Evolutionary conservation across 495 filamentous ascomycete genomes (phyloP), one percentile per base, ranked within the genome.

Genomic region (Aspergillus sparsus): DNA sequence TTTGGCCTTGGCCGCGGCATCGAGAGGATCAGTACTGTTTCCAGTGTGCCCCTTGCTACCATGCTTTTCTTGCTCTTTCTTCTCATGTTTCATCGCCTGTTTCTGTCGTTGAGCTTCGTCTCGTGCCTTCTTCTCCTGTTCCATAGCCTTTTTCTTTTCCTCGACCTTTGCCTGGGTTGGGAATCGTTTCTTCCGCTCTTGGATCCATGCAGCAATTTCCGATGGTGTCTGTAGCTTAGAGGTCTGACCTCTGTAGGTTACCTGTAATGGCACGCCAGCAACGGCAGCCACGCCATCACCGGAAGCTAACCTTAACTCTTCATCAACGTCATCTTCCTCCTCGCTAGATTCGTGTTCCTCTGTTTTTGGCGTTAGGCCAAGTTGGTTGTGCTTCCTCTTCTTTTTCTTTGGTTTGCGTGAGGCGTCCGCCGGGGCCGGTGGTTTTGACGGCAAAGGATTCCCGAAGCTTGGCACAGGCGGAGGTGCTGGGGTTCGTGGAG

Each of bases 141-240:
- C 76, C 21, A 67, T 66, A n/a, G 66, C 74, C 56, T 78, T 75
- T 53, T 79, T 78, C 61, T 70, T 81, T 50, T 81, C 76, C 32
- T 80, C 79, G 18, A 79, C 63, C 46, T 87, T 83, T 55, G 83
- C 83, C 70, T 85, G 81, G 0, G 92, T 96, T 4, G 92, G 92
- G 68, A 81, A 97, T 15, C 85, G 85, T 63, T 86, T 88, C 66
- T 82, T 87, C 21, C 92, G 85, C 69, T 94, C 91, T 42, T 83
- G 85, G 56, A 95, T 85, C 89, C 90, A 97, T 16, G 85, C 83
- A 11, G 83, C 81, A 56, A 96, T 80, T 57, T 95, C 91, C n/a
- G 83, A 74, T 4, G 81, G 69, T 71, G 83, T 70, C 76, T 88
- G 74, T 44, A 77, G 60, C 0, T 65, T 79, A 5, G 76, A 66